phyloP scores from a whole-genome alignment of 1,139 yeast genomes.

The Kodamaea fungicola region DNA sequence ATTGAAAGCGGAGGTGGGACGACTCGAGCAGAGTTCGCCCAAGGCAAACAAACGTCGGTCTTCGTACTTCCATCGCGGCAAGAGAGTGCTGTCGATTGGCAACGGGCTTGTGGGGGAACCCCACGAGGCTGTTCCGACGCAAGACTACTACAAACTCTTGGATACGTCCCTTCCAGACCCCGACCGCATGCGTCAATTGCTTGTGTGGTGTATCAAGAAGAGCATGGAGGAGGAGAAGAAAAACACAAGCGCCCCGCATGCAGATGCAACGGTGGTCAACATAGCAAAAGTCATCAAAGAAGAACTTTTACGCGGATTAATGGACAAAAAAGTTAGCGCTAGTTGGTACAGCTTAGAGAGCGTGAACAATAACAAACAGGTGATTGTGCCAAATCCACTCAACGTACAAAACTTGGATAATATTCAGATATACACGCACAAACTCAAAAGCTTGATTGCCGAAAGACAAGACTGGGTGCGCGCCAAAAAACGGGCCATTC shows the following conservation, averaged over 20 bases:
- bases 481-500: conserved; percentile 21
- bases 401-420: conserved; percentile 12
- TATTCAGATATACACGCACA: conserved; percentile 22
- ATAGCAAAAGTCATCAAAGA: conserved; percentile 66
- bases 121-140: conserved; percentile 56
- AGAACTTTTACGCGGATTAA: conserved; percentile 57
- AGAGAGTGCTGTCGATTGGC: conserved; percentile 70
- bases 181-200: conserved; percentile 64
- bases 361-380: conserved; percentile 20
- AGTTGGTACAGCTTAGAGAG: conserved; percentile 56
- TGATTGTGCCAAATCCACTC: conserved; percentile 15
- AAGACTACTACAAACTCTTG: conserved; percentile 60
- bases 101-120: conserved; percentile 71
- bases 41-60: conserved; percentile 35
- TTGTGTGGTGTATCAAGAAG: conserved; percentile 67
- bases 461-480: conserved; percentile 52
- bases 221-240: conserved; percentile 38
- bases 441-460: conserved; percentile 39
- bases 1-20: not conserved
- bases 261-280: conserved; percentile 40
- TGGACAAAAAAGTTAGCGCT: conserved; percentile 55
- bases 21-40: conserved; percentile 10
- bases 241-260: conserved; percentile 20
- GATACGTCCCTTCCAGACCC: conserved; percentile 67
- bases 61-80: conserved; percentile 59